Evolutionary conservation across 164 flowering plant species (phyloP), one percentile per base, ranked within the genome.

Genomic region (Akebia trifoliata): DNA sequence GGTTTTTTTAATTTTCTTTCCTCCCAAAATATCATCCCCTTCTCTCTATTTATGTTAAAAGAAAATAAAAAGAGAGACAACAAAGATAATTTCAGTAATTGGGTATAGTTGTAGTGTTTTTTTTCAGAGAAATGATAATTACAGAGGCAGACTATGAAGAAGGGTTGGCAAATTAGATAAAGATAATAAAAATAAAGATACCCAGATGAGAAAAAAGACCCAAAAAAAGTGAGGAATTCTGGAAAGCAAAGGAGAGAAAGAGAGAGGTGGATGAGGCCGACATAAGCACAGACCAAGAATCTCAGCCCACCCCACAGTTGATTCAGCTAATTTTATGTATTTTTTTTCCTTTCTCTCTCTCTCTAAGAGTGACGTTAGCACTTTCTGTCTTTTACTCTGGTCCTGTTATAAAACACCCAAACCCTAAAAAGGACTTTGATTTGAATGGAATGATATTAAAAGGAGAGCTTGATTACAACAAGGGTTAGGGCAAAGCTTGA

Each of bases 361-460:
- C 21, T 32, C 1, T 36, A 45, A 45, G 3, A 20, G 26, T 72
- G 78, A 70, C 64, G 71, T 69, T 54, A 62, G 65, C 57, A 73
- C 81, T 84, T 85, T 85, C 71, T 80, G 84, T 75, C 84, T 64
- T 78, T 81, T 72, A 74, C 68, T 71, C n/a, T 73, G 70, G 64
- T 72, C 56, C 70, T 74, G 70, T 70, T 64, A 77, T 67, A 74
- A 77, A 64, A 77, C 73, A 76, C 86, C 84, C 86, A 78, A 78
- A 78, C 70, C 69, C 71, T 61, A 65, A 12, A 77, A 77, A 76
- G 29, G 78, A 15, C 38, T 64, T 73, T 80, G 76, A 75, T 69
- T 78, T 76, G 69, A 74, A 72, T 62, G 62, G 60, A 69, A 71
- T 61, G 63, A 35, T 60, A 25, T 47, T 47, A 47, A 47, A 24